A percentile compares a stretch with the other conserved stretches of the same genome.
These are phyloP conservation scores for Blepharisma undulans DNA, from an alignment of 169 alveolate species.

Conservation along the genomic window DNA sequence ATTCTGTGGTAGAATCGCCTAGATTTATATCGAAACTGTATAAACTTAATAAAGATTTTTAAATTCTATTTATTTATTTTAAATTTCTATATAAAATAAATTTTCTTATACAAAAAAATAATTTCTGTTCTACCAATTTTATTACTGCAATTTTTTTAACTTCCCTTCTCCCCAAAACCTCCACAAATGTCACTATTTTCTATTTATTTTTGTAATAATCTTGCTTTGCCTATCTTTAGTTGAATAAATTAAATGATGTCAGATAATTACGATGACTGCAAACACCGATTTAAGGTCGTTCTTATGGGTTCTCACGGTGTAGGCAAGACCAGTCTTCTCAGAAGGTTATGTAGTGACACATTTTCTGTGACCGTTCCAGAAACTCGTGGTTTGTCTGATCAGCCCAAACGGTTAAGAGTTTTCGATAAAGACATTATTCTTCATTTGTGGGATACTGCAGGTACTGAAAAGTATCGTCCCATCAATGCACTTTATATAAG, in stretches of 20 bases:
- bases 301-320: constrained; percentile 68
- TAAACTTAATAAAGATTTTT: background rate
- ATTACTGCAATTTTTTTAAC: no score
- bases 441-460: constrained; percentile 80
- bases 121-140: no score
- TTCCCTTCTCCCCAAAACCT: no score
- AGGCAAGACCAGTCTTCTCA: constrained; percentile 62
- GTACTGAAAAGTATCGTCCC: constrained; percentile 69
- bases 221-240: background rate
- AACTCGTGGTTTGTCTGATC: constrained; percentile 18
- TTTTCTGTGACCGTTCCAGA: background rate
- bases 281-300: constrained; percentile 60
- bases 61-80: background rate
- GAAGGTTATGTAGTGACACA: constrained; percentile 42
- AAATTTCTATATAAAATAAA: no score
- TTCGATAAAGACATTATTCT: constrained; percentile 30
- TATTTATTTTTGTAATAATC: background rate
- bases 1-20: background rate
- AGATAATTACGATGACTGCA: constrained; percentile 32
- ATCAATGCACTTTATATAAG: constrained; percentile 71
- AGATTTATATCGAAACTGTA: background rate
- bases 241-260: background rate
- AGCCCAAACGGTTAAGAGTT: constrained; percentile 44
- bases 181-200: background rate
- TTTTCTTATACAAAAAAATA: no score